These are phyloP conservation scores for Rhizopogon roseolus DNA, from an alignment of 768 basidiomycete species.

Conservation along the genomic window DNA sequence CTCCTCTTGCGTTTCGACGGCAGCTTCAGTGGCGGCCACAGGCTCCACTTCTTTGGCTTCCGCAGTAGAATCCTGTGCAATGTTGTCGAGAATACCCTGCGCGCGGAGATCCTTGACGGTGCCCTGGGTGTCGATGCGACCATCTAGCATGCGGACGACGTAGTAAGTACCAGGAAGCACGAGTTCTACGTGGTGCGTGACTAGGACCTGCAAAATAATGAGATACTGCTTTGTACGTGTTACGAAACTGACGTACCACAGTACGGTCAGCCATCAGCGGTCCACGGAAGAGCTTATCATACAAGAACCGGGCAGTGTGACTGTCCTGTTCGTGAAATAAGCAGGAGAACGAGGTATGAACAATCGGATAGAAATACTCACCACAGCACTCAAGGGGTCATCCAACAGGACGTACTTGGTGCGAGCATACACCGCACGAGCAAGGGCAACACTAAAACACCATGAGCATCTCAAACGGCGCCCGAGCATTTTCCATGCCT, in stretches of 20 bases:
- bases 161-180: slow-evolving; percentile 72
- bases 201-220: slow-evolving; percentile 43
- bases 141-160: slow-evolving; percentile 75
- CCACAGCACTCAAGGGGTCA: slow-evolving; percentile 80
- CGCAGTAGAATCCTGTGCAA: slow-evolving; percentile 49
- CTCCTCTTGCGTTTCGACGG: slow-evolving; percentile 5
- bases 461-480: slow-evolving; percentile 4
- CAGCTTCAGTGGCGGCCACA: slow-evolving; percentile 8
- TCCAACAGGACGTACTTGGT: slow-evolving; percentile 72
- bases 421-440: slow-evolving; percentile 74
- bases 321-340: slow-evolving; percentile 43
- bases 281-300: slow-evolving; percentile 61
- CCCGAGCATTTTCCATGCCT: slow-evolving; percentile 4
- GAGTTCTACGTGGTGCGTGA: slow-evolving; percentile 83
- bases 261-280: slow-evolving; percentile 65
- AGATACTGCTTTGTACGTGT: neutral
- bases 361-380: slow-evolving; percentile 29
- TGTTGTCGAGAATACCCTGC: slow-evolving; percentile 56
- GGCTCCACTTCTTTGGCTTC: slow-evolving; percentile 42
- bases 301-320: slow-evolving; percentile 60
- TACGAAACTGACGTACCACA: slow-evolving; percentile 38
- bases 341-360: neutral
- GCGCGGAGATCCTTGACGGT: slow-evolving; percentile 58
- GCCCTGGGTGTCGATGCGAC: slow-evolving; percentile 74
- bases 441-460: slow-evolving; percentile 63